Evolutionary conservation across 768 basidiomycete genomes (phyloP), one percentile per base, ranked within the genome.

Genomic region (Trametes meyenii): DNA sequence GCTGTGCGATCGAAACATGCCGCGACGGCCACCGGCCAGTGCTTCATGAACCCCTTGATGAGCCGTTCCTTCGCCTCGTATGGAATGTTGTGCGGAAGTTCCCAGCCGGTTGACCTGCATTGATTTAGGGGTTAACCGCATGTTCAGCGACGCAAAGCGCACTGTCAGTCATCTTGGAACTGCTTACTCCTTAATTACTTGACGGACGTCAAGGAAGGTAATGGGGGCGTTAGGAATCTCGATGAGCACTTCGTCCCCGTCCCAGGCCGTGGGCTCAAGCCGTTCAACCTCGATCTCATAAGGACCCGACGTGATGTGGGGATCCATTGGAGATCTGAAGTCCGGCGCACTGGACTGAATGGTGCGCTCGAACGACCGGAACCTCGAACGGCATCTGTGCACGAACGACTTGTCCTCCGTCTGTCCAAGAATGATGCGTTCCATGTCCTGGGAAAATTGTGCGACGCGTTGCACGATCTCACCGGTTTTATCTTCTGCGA

Each of bases 401-500:
- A 75, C 75, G 19, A 82, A 72, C 0, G 8, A 50, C 66, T 79
- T 79, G 59, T 75, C 65, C 4, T 72, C 67, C 39, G 69, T 64
- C 5, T 62, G 55, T 1, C 79, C 82, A 5, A 69, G 65, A 21
- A 79, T 75, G 1, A 61, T 62, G 2, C 66, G 63, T 21, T 66
- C 71, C 45, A 81, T 73, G 2, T 72, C 78, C 19, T 71, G 66
- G 56, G 78, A 83, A 60, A 88, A 87, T 0, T 65, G 66, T 0
- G 72, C 79, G 42, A 86, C 72, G 10, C 76, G 76, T 3, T 69
- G 66, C 2, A 81, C 72, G 1, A 87, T 73, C 63, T 84, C 82
- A 1, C 78, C 75, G 2, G 77, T 71, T 0, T 83, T 78, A 33
- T 85, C 78, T n/a, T 57, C 56, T 24, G 44, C 64, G 2, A 69